A percentile compares a stretch with the other conserved stretches of the same genome.
Conservation (phyloP, 2,329 filamentous ascomycete genomes). For the Coniella vitis region DNA sequence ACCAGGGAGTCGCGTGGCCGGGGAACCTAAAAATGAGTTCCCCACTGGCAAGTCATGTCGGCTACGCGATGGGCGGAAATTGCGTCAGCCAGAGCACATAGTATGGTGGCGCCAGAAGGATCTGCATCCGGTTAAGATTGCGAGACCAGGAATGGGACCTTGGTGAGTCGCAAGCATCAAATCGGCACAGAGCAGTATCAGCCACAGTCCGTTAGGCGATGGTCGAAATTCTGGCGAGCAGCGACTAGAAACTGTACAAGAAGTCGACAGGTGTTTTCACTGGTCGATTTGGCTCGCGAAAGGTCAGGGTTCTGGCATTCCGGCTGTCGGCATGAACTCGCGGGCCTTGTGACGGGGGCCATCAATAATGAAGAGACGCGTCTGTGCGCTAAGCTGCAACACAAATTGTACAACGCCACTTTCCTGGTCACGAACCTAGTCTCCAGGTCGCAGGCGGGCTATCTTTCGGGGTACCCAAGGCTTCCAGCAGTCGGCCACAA, state of each 20-base stretch:
- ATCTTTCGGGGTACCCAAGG: background rate
- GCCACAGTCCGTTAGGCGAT: background rate
- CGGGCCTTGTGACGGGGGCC: constrained; percentile 1
- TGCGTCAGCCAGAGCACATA: constrained; percentile 11
- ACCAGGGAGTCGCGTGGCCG: constrained; percentile 12
- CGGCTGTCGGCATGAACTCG: constrained; percentile 15
- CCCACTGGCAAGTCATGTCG: constrained; percentile 15
- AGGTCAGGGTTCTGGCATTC: background rate
- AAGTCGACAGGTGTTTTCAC: background rate
- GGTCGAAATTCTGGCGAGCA: background rate
- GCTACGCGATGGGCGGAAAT: constrained; percentile 16
- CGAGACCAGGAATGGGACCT: constrained; percentile 9
- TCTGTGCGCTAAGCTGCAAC: background rate
- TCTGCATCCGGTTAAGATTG: constrained; percentile 12
- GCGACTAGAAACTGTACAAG: background rate
- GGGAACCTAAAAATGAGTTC: constrained; percentile 7
- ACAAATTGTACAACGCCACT: background rate
- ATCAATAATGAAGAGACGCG: background rate
- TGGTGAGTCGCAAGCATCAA: background rate
- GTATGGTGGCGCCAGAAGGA: background rate
- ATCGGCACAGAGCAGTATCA: background rate
- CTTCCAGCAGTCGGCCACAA: too few relatives aligned
- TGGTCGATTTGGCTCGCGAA: background rate
- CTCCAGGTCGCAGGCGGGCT: constrained; percentile 10
- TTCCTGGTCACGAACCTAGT: constrained; percentile 9